Evolutionary conservation across 1,284 basidiomycete genomes (phyloP).

Genomic region (Porphyrellus sp.): DNA sequence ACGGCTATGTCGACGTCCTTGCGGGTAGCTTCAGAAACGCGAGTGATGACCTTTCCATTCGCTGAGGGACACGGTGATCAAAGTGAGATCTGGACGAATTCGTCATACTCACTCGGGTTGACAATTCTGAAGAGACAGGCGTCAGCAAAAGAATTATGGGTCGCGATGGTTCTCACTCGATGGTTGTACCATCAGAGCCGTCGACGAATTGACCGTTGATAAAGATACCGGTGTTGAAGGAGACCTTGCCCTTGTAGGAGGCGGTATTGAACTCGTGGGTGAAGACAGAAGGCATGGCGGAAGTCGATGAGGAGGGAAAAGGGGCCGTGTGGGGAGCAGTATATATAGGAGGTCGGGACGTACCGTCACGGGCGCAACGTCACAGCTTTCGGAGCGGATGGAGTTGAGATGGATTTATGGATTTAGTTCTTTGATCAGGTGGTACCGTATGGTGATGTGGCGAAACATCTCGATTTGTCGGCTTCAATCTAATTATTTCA

Average conservation of each 20-base stretch:
- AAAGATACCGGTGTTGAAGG: conserved; percentile 74
- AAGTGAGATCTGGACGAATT: not conserved
- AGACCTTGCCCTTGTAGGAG: conserved; percentile 67
- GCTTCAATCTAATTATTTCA: too few relatives aligned
- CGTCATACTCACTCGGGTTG: conserved; percentile 56
- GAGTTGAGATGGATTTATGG: too few relatives aligned
- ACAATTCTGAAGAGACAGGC: conserved; percentile 50
- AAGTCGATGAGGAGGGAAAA: not conserved
- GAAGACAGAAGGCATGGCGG: conserved; percentile 46
- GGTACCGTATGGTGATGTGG: too few relatives aligned
- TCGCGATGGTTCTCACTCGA: conserved; percentile 53
- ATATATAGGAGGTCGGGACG: conserved; percentile 24
- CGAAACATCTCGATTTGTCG: too few relatives aligned
- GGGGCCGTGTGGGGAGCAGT: not conserved
- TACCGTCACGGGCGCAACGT: too few relatives aligned
- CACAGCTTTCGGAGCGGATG: too few relatives aligned
- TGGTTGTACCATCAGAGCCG: conserved; percentile 60
- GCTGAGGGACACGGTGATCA: conserved; percentile 34
- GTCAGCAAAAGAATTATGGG: not conserved
- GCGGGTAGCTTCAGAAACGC: conserved; percentile 64
- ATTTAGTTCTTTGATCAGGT: too few relatives aligned
- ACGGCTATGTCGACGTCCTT: conserved; percentile 79
- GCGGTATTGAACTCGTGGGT: conserved; percentile 63
- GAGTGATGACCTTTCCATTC: conserved; percentile 67
- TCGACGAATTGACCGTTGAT: conserved; percentile 80